Evolutionary conservation across 768 basidiomycete species (phyloP), one percentile per base, ranked within the genome.

Genomic region (Leccinum imitatum): DNA sequence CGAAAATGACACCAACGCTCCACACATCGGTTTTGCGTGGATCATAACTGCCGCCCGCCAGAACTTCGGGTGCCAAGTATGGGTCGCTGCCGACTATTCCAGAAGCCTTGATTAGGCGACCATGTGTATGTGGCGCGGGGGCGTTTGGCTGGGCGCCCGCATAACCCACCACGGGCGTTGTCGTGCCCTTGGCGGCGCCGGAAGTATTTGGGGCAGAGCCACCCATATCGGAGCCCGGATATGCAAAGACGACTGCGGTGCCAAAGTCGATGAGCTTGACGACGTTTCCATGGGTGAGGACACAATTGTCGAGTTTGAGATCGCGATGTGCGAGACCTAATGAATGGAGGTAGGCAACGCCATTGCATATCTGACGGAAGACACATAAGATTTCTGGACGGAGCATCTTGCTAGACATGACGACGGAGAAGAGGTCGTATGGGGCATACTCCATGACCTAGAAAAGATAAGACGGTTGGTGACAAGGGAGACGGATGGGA

Each of bases 401-500:
- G 61, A 88, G 85, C 97, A 99, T 99, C 78, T 94, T 97, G 64
- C 93, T 92, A 15, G 95, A 95, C 97, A 99, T 99, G 82, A 99
- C 97, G 70, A 98, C 95, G 60, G 91, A 93, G 79, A 99, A 99
- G 58, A 99, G 87, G 77, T 99, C 97, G 71, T 87, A 97, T 17
- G 97, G 97, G 3, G 97, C 97, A 69, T 97, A 98, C 76, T 98
- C 96, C 97, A 99, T 99, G 78, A 98, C 90, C 95, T 98, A 71
- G 3, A 47, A 30, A 8, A 47, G 53, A 13, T 64, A 41, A 67
- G 64, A 52, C 13, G 54, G 15, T 4, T n/a, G 8, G 50, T 39
- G 27, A 62, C 39, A 53, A 57, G 62, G 50, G 54, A n/a, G 1
- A 35, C 41, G 56, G 41, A 56, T 54, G 60, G 62, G 58, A 21